A percentile compares a stretch with the other conserved stretches of the same genome.
These are phyloP conservation scores for Sporothrix pseudoabietina DNA, from an alignment of 2,329 filamentous ascomycete species.

Conservation along the genomic window DNA sequence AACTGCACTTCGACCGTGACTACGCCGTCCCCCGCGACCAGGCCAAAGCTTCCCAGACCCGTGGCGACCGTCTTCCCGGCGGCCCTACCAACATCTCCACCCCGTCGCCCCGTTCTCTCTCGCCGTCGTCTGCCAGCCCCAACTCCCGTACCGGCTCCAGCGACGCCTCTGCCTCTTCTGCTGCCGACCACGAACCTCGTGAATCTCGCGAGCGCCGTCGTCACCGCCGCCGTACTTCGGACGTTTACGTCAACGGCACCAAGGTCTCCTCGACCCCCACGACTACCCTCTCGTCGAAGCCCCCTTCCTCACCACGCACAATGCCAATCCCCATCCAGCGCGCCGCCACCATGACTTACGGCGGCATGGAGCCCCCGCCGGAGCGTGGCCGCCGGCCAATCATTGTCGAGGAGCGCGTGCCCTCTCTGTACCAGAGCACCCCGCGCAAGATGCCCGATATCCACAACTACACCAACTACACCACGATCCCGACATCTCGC, in stretches of 20 bases:
- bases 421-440: conserved; percentile 2
- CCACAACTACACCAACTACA: conserved; percentile 32
- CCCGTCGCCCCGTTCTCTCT: background rate
- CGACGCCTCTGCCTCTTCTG: background rate
- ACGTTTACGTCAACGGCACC: conserved; percentile 38
- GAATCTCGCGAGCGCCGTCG: conserved; percentile 28
- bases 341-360: conserved; percentile 37
- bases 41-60: conserved; percentile 25
- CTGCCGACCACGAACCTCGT: background rate
- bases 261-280: conserved; percentile 30
- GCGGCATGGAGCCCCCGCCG: conserved; percentile 32
- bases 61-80: conserved; percentile 12
- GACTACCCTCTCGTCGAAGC: conserved; percentile 30
- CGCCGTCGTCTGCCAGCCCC: conserved; percentile 27
- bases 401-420: conserved; percentile 35
- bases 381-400: conserved; percentile 36
- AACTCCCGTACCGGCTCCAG: conserved; percentile 14
- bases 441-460: conserved; percentile 27
- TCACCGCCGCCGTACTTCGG: conserved; percentile 34
- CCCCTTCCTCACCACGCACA: conserved; percentile 29
- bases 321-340: conserved; percentile 38
- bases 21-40: conserved; percentile 29
- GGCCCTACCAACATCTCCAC: conserved; percentile 12
- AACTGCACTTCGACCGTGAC: conserved; percentile 32
- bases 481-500: conserved; percentile 17